phyloP scores from a whole-genome alignment of 1,284 basidiomycete species.

The Cystobasidium pallidum region DNA sequence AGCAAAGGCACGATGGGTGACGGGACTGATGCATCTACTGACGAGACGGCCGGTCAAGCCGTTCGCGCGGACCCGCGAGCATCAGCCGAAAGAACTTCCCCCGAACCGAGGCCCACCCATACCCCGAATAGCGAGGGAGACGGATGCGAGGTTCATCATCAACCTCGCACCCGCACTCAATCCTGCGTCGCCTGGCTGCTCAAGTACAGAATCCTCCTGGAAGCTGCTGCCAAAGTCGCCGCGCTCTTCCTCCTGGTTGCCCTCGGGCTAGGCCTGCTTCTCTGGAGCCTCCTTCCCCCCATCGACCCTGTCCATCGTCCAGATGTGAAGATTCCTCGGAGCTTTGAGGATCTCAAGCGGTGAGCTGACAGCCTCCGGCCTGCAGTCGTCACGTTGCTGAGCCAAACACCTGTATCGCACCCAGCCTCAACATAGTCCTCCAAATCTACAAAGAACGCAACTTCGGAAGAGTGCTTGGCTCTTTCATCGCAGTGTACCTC shows the following conservation, averaged over 20 bases:
- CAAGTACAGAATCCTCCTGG: conserved; percentile 64
- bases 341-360: conserved; percentile 57
- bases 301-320: conserved; percentile 50
- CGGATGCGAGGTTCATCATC: not conserved
- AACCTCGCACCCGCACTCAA: not conserved
- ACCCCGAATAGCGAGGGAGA: not conserved
- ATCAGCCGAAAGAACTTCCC: too few species aligned
- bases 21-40: too few species aligned
- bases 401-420: not conserved
- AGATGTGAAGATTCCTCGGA: conserved; percentile 56
- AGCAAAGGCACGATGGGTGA: too few species aligned
- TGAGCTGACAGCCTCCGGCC: too few species aligned
- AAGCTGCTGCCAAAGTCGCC: conserved; percentile 79
- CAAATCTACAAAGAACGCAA: conserved; percentile 57
- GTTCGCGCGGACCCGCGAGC: too few species aligned
- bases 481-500: conserved; percentile 59
- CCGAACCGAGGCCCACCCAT: too few species aligned
- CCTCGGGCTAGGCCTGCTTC: conserved; percentile 55
- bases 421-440: conserved; percentile 32
- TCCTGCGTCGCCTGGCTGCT: conserved; percentile 12
- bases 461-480: conserved; percentile 55
- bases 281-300: conserved; percentile 51
- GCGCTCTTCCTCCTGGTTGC: conserved; percentile 64
- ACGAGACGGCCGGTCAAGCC: too few species aligned
- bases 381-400: not conserved